Evolutionary conservation across 2,329 filamentous ascomycete species (phyloP), one percentile per base, ranked within the genome.

Genomic region (Sporothrix globosa): DNA sequence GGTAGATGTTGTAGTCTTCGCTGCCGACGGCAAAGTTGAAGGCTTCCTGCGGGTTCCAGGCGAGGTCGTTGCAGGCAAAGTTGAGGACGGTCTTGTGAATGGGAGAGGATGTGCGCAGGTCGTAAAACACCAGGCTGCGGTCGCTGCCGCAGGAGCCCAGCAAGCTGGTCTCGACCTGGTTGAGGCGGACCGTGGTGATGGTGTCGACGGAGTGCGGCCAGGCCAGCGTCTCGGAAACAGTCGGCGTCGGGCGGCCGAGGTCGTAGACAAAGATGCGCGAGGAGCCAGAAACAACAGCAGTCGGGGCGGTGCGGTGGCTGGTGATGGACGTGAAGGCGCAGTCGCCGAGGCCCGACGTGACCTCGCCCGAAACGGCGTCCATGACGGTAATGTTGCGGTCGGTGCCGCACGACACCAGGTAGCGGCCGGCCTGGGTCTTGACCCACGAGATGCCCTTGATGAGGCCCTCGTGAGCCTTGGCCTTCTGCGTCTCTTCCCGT

Each of bases 1-100:
- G 80, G 96, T 96, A 79, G 73, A 91, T 86, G 79, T 97, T 96
- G 82, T 97, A 95, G 77, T 98, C 96, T 83, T 99, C 96, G 75
- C 92, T 96, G 14, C 92, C 96, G 41, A 94, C 89, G 19, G 93
- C 95, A 77, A 98, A 90, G 82, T 98, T 79, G 75, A 80, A 78
- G 14, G 78, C 78, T 65, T 79, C 78, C 90, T 97, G 96, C 0
- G 96, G 96, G 75, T 97, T 97, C 93, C 95, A 99, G 56, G 91
- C 86, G 68, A 97, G 86, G 65, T 90, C 87, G 82, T 97, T 97
- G 71, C 88, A 91, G 50, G 93, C 89, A 75, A 99, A 91, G 68
- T 88, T 92, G 74, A 98, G 87, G 14, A 93, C 86, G 0, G 92
- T 90, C 77, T 94, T 94, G 73, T 91, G 87, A 21, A 98, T 84